These are phyloP conservation scores for Colletotrichum musicola DNA, from an alignment of 2,329 filamentous ascomycete genomes.

Conservation along the genomic window DNA sequence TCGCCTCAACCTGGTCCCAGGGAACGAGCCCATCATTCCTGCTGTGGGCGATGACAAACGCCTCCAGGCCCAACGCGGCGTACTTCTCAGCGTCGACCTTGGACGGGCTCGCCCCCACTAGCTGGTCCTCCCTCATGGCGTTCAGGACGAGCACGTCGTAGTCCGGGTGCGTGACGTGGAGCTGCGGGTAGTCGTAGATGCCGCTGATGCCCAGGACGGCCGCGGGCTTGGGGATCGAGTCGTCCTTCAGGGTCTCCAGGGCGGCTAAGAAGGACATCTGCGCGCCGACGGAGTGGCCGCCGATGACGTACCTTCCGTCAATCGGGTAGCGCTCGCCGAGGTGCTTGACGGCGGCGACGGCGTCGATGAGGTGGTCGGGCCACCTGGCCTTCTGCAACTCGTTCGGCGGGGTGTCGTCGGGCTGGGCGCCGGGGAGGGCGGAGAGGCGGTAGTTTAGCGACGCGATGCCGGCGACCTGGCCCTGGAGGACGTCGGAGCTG, in stretches of 20 bases:
- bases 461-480: slow-evolving; percentile 20
- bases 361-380: slow-evolving; percentile 29
- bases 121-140: slow-evolving; percentile 69
- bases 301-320: slow-evolving; percentile 22
- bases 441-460: slow-evolving; percentile 30
- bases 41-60: slow-evolving; percentile 28
- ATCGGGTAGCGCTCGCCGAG: slow-evolving; percentile 16
- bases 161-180: slow-evolving; percentile 60
- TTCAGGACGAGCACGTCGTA: slow-evolving; percentile 70
- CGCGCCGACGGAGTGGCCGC: slow-evolving; percentile 32
- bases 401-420: slow-evolving; percentile 19
- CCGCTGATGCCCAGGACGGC: slow-evolving; percentile 72
- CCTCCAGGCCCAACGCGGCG: neutral
- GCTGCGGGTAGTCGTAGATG: slow-evolving; percentile 72
- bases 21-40: slow-evolving; percentile 27
- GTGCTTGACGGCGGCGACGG: slow-evolving; percentile 25
- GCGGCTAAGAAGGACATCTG: slow-evolving; percentile 25
- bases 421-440: slow-evolving; percentile 30
- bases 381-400: slow-evolving; percentile 31
- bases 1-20: slow-evolving; percentile 21
- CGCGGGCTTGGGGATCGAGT: slow-evolving; percentile 50
- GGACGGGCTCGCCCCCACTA: slow-evolving; percentile 64
- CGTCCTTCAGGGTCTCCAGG: slow-evolving; percentile 9
- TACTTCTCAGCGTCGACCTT: slow-evolving; percentile 47
- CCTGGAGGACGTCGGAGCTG: slow-evolving; percentile 3